Base-by-base conservation (phyloP, 192 early-diverging fungal species). In the Coemansia sp. region DNA sequence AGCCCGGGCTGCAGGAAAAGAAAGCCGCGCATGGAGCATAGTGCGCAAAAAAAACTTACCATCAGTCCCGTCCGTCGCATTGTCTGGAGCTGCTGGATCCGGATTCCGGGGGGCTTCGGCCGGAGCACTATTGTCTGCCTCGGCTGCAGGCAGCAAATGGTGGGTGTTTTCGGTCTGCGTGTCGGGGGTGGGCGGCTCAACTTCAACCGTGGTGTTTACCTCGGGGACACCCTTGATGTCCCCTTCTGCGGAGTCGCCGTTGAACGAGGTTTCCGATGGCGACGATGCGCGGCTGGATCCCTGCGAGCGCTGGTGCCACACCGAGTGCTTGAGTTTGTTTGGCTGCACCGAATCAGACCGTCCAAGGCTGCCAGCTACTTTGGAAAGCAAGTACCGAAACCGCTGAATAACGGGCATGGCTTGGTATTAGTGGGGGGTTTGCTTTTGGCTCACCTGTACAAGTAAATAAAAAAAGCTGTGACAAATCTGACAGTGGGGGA, bases 301-400 rank as follows among this genome's bases (percentile, higher is more conserved):
- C 58, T 62, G 53, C 16, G 73, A 65, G 47, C 59, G 61, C 58
- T 65, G 73, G 44, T 56, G 73, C 73, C 66, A 69, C 22, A 68
- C 49, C 23, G 66, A 65, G 22, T 46, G 54, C 43, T 60, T 64
- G 58, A 75, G 66, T 51, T 75, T 75, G 62, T 62, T 60, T 12
- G 52, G 66, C 46, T 65, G 62, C 24, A 46, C 46, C 38, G 66
- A 65, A 32, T 69, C 62, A 29, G 73, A 65, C 21, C 73, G 73
- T n/a, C 73, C 62, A 25, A 75, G 73, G 18, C 62, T 65, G 19
- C 66, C 62, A 25, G 73, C 73, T 75, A 75, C 73, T 69, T 58
- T 69, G 58, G 73, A 60, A 54, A 75, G 54, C 29, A 75, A n/a
- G 25, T 54, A 42, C n/a, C 67, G 67, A 54, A 75, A 54, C 44